Evolutionary conservation across 1,139 yeast species (phyloP).

Genomic region (Geotrichum fermentans): DNA sequence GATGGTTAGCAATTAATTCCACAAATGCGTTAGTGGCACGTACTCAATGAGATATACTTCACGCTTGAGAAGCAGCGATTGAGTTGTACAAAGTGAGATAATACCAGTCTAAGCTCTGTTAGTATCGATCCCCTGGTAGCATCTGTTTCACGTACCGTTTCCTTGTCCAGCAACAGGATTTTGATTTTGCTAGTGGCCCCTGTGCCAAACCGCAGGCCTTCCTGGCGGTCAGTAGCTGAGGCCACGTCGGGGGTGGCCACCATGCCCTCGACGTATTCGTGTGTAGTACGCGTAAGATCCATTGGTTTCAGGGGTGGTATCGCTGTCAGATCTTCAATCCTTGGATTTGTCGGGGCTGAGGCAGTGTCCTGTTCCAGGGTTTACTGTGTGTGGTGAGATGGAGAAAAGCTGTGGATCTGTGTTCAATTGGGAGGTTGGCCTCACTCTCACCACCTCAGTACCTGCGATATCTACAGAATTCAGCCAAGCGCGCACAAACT

Average conservation of each 20-base stretch:
- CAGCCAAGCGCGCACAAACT: too few species aligned
- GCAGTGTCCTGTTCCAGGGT: too few species aligned
- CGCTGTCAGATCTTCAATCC: too few species aligned
- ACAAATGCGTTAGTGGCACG: too few species aligned
- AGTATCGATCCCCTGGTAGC: background rate
- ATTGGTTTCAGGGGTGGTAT: too few species aligned
- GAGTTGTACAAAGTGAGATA: conserved; percentile 82
- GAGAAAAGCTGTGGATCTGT: too few species aligned
- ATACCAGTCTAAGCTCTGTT: conserved; percentile 55
- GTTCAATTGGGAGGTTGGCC: too few species aligned
- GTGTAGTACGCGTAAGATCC: conserved; percentile 52
- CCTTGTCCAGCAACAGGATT: conserved; percentile 71
- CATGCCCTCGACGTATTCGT: conserved; percentile 47
- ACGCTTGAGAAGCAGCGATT: conserved; percentile 72
- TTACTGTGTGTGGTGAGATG: too few species aligned
- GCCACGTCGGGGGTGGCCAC: conserved; percentile 39
- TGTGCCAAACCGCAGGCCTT: conserved; percentile 25
- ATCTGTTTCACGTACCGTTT: conserved; percentile 43
- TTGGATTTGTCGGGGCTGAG: too few species aligned
- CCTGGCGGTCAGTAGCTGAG: conserved; percentile 21
- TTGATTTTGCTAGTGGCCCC: conserved; percentile 48
- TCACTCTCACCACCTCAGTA: too few species aligned
- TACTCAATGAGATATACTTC: conserved; percentile 76
- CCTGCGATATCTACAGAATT: too few species aligned
- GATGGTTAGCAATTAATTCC: background rate